Conservation (phyloP, 805 yeast genomes). For the Dipodascus albidus region DNA sequence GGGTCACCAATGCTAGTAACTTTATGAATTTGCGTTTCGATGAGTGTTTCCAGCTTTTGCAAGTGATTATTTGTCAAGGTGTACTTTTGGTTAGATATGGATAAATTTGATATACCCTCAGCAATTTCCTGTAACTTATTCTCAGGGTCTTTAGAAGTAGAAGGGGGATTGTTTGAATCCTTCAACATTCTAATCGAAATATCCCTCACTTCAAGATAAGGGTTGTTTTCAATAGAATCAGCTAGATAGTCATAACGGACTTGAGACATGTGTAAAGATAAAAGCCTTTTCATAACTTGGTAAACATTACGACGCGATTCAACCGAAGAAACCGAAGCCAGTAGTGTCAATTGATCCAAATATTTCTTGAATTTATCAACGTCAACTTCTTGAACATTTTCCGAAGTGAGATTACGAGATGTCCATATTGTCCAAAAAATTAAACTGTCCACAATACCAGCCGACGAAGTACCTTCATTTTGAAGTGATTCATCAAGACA, state of each 20-base stretch:
- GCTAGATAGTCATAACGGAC: slow-evolving; percentile 46
- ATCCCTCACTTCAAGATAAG: slow-evolving; percentile 48
- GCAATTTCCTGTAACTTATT: neutral
- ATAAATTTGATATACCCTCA: slow-evolving; percentile 4
- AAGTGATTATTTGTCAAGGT: neutral
- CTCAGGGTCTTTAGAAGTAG: slow-evolving; percentile 11
- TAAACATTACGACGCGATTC: slow-evolving; percentile 34
- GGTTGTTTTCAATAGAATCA: slow-evolving; percentile 57
- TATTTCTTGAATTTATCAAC: slow-evolving; percentile 26
- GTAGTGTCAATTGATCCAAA: slow-evolving; percentile 32
- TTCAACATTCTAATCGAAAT: slow-evolving; percentile 58
- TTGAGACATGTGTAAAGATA: slow-evolving; percentile 47
- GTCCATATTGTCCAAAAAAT: slow-evolving; percentile 26
- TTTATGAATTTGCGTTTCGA: neutral
- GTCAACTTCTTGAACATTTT: slow-evolving; percentile 22
- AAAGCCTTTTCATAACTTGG: slow-evolving; percentile 51
- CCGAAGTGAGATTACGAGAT: slow-evolving; percentile 14
- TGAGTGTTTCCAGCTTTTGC: neutral
- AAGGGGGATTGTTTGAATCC: slow-evolving; percentile 36
- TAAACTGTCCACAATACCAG: slow-evolving; percentile 25
- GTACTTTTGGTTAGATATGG: neutral
- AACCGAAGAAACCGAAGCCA: slow-evolving; percentile 28
- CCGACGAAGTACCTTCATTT: slow-evolving; percentile 18
- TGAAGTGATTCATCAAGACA: no score
- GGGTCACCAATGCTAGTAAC: neutral